Evolutionary conservation across 2,329 filamentous ascomycete species (phyloP).

Genomic region (Monilinia fructigena): DNA sequence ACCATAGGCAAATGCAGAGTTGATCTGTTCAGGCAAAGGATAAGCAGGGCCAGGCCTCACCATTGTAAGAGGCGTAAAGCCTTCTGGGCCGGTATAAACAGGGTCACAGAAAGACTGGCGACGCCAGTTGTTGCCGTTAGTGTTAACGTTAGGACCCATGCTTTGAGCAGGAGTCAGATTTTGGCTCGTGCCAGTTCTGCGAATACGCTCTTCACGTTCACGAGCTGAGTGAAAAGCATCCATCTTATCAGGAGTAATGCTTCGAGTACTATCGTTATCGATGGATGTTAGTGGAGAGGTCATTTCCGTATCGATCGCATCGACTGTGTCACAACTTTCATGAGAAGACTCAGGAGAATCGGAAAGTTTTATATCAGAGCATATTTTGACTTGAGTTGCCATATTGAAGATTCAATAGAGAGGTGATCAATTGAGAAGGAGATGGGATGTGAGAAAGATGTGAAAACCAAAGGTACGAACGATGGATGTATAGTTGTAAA

Average conservation of each 20-base stretch:
- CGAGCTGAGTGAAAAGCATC: constrained; percentile 25
- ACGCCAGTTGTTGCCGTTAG: background rate
- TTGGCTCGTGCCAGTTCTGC: background rate
- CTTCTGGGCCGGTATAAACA: constrained; percentile 22
- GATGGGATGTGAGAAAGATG: background rate
- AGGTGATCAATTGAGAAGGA: background rate
- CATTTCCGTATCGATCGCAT: constrained; percentile 32
- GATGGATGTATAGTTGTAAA: constrained; percentile 18
- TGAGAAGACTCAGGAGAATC: constrained; percentile 13
- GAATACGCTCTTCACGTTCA: constrained; percentile 20
- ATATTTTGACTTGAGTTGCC: constrained; percentile 16
- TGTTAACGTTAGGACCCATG: background rate
- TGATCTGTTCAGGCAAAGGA: constrained; percentile 32
- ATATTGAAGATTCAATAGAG: constrained; percentile 8
- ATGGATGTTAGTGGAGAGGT: constrained; percentile 30
- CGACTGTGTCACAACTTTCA: constrained; percentile 16
- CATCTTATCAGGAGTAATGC: constrained; percentile 24
- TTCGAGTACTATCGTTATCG: constrained; percentile 24
- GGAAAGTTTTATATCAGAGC: constrained; percentile 14
- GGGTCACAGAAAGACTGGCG: constrained; percentile 10
- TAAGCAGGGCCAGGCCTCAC: constrained; percentile 32
- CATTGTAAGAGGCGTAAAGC: constrained; percentile 27
- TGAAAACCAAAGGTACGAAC: constrained; percentile 24
- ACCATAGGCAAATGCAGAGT: constrained; percentile 49
- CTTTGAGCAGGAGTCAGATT: background rate